Evolutionary conservation across 2,329 filamentous ascomycete species (phyloP).

Genomic region (Arthrobotrys pseudoclavata): DNA sequence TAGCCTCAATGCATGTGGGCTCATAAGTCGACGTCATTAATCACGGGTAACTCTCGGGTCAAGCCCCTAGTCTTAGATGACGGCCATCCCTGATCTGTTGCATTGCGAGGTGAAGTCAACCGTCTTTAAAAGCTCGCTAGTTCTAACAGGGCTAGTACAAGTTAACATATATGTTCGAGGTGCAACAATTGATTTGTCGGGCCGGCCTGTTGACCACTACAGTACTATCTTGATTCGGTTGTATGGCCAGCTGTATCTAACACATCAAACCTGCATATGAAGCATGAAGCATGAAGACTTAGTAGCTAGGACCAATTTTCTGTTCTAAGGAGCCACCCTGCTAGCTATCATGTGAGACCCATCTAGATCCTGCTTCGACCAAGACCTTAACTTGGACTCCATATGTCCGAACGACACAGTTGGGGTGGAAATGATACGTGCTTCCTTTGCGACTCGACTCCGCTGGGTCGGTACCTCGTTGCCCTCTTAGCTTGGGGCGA

Average conservation of each 20-base stretch:
- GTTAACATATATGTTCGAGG: neutral
- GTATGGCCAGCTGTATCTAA: neutral
- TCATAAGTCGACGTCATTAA: neutral
- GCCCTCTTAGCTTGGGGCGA: neutral
- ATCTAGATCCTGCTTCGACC: too few relatives aligned
- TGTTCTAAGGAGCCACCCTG: too few relatives aligned
- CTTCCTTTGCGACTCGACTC: neutral
- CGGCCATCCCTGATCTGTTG: neutral
- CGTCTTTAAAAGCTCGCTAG: neutral
- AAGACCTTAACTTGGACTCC: neutral
- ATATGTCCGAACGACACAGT: neutral
- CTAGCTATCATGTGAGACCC: too few relatives aligned
- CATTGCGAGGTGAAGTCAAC: neutral
- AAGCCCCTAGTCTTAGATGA: neutral
- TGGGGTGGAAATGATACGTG: neutral
- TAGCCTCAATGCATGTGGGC: slow-evolving; percentile 3
- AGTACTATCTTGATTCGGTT: neutral
- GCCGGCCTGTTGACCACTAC: neutral
- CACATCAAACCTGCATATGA: too few relatives aligned
- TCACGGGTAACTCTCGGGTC: neutral
- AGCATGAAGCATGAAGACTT: too few relatives aligned
- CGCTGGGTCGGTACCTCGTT: too few relatives aligned
- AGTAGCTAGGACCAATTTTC: too few relatives aligned
- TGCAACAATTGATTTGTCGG: neutral
- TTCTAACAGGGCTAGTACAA: neutral